These are phyloP conservation scores for Plantago major DNA, from an alignment of 257 asterid species.

Conservation along the genomic window DNA sequence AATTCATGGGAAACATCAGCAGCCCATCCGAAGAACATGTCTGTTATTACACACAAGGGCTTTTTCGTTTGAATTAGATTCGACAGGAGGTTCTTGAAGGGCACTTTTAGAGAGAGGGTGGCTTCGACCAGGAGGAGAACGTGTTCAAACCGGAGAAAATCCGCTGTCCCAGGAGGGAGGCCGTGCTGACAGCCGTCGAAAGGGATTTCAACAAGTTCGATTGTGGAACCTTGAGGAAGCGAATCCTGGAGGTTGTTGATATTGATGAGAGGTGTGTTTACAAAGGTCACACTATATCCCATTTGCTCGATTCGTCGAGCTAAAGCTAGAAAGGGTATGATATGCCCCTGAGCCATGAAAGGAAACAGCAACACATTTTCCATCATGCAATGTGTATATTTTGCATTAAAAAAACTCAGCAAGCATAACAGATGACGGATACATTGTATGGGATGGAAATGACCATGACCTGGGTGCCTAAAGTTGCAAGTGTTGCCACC, in stretches of 20 bases:
- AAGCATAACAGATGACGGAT: too few species aligned
- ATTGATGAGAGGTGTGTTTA: constrained; percentile 39
- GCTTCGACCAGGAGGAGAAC: constrained; percentile 35
- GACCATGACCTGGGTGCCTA: too few species aligned
- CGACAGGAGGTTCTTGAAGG: constrained; percentile 29
- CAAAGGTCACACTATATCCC: constrained; percentile 14
- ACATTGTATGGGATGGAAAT: too few species aligned
- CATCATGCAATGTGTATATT: not conserved
- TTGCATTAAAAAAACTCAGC: too few species aligned
- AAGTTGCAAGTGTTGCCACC: too few species aligned
- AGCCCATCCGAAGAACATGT: constrained; percentile 54
- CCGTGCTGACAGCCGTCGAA: constrained; percentile 44
- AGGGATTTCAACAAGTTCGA: constrained; percentile 42
- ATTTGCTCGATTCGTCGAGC: constrained; percentile 12
- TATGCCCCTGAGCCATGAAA: constrained; percentile 29
- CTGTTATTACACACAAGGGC: constrained; percentile 49
- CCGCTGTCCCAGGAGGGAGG: constrained; percentile 52
- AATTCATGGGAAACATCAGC: constrained; percentile 45
- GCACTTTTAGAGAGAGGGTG: constrained; percentile 26
- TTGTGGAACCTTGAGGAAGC: constrained; percentile 31
- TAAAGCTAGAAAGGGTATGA: constrained; percentile 23
- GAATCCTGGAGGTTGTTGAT: constrained; percentile 39
- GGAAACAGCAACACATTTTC: constrained; percentile 27
- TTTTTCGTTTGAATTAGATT: constrained; percentile 14
- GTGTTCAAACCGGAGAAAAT: constrained; percentile 37